A percentile compares a stretch with the other conserved stretches of the same genome.
phyloP scores from a whole-genome alignment of 2,329 filamentous ascomycete species.

The Beauveria scarabaeidicola region DNA sequence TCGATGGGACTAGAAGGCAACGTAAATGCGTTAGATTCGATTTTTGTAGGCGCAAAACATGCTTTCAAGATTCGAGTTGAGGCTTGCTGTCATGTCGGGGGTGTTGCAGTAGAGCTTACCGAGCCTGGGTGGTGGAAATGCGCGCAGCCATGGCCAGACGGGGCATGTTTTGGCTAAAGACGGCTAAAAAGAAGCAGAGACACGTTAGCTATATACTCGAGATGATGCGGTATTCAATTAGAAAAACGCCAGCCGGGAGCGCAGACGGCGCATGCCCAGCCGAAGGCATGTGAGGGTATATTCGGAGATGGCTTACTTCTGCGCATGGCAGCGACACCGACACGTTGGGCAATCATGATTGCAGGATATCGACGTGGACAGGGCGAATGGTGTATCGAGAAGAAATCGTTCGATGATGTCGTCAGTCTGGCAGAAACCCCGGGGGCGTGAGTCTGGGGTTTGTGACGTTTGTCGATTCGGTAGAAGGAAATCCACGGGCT shows the following conservation, averaged over 20 bases:
- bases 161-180: conserved; percentile 38
- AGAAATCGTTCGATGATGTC: conserved; percentile 14
- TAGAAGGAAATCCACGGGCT: conserved; percentile 15
- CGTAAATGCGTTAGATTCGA: not conserved
- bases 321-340: conserved; percentile 50
- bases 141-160: conserved; percentile 35
- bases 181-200: conserved; percentile 15
- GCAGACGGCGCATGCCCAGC: not conserved
- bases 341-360: conserved; percentile 47
- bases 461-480: not conserved
- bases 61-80: not conserved
- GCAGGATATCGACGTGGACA: conserved; percentile 15
- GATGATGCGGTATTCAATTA: not conserved
- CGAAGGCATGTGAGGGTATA: conserved; percentile 2
- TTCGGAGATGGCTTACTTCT: conserved; percentile 36
- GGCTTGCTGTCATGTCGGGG: not conserved
- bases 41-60: too few species aligned
- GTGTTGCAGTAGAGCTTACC: conserved; percentile 28
- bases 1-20: conserved; percentile 36
- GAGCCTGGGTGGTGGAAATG: conserved; percentile 35
- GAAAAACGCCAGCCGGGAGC: not conserved
- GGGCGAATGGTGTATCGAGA: not conserved
- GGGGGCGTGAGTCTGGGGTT: not conserved
- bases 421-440: conserved; percentile 8
- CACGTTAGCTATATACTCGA: not conserved